Conservation (phyloP, 805 yeast genomes). For the Yamadazyma scolyti region DNA sequence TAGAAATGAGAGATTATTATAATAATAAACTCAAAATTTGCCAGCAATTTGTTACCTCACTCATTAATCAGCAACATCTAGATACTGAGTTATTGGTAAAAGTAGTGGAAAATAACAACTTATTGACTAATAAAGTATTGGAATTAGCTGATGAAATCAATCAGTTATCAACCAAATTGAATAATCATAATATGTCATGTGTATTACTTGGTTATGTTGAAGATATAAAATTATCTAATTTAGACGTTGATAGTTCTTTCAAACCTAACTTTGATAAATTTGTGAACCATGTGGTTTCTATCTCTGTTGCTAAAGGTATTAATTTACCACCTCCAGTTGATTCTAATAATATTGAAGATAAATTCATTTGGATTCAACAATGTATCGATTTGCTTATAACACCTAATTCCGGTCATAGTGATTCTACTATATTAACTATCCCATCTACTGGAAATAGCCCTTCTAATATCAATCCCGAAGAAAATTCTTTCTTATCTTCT, state of each 20-base stretch:
- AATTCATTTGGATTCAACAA: slow-evolving; percentile 33
- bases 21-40: slow-evolving; percentile 26
- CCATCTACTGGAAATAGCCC: slow-evolving; percentile 12
- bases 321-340: slow-evolving; percentile 31
- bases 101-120: slow-evolving; percentile 27
- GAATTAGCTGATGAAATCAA: slow-evolving; percentile 25
- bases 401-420: neutral
- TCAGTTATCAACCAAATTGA: slow-evolving; percentile 21
- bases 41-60: slow-evolving; percentile 28
- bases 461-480: slow-evolving; percentile 7
- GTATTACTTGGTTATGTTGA: slow-evolving; percentile 47
- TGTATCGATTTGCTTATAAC: slow-evolving; percentile 36
- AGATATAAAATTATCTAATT: slow-evolving; percentile 27
- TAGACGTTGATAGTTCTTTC: slow-evolving; percentile 1
- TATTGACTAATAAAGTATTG: slow-evolving; percentile 28
- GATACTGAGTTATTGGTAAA: slow-evolving; percentile 27
- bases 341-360: slow-evolving; percentile 15
- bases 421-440: slow-evolving; percentile 7
- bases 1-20: slow-evolving; percentile 27
- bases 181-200: slow-evolving; percentile 42
- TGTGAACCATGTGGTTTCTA: slow-evolving; percentile 44
- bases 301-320: slow-evolving; percentile 42
- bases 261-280: slow-evolving; percentile 34
- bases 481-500: slow-evolving; percentile 27
- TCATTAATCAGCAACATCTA: slow-evolving; percentile 20